A percentile compares a stretch with the other conserved stretches of the same genome.
Conservation (phyloP, 345 rosid species). For the Sisymbrium irio region DNA sequence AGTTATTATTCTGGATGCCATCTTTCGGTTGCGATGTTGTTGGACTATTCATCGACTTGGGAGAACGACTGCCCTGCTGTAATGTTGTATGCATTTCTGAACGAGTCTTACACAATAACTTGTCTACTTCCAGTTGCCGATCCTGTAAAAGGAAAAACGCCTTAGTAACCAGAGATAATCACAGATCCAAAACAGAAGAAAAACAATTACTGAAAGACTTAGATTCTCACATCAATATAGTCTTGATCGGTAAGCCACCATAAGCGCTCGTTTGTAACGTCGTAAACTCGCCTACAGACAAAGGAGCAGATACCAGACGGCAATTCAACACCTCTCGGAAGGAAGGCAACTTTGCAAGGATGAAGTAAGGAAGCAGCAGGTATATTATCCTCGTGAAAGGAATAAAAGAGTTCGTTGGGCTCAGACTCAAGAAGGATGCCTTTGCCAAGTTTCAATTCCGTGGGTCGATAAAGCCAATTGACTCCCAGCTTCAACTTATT, state of each 20-base stretch:
- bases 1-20: constrained; percentile 53
- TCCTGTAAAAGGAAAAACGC: constrained; percentile 40
- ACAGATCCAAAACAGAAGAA: neutral
- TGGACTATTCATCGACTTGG: constrained; percentile 72
- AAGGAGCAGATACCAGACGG: constrained; percentile 74
- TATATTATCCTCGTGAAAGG: constrained; percentile 91
- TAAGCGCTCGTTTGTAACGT: constrained; percentile 58
- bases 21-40: constrained; percentile 68
- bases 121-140: constrained; percentile 76
- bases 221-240: constrained; percentile 81
- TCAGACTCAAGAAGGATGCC: constrained; percentile 71
- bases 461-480: constrained; percentile 86
- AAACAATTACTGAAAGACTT: no score
- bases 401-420: constrained; percentile 92
- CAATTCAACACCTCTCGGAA: constrained; percentile 71
- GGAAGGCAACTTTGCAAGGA: constrained; percentile 94
- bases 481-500: constrained; percentile 53
- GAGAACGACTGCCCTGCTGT: constrained; percentile 79
- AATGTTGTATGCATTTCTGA: constrained; percentile 76
- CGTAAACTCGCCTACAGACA: constrained; percentile 84
- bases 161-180: neutral
- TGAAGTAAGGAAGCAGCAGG: constrained; percentile 84
- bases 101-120: constrained; percentile 59
- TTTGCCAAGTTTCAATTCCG: constrained; percentile 84
- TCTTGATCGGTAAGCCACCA: constrained; percentile 98